Evolutionary conservation across 116 monocot genomes (phyloP), one percentile per base, ranked within the genome.

Genomic region (Phalaenopsis hybrid): DNA sequence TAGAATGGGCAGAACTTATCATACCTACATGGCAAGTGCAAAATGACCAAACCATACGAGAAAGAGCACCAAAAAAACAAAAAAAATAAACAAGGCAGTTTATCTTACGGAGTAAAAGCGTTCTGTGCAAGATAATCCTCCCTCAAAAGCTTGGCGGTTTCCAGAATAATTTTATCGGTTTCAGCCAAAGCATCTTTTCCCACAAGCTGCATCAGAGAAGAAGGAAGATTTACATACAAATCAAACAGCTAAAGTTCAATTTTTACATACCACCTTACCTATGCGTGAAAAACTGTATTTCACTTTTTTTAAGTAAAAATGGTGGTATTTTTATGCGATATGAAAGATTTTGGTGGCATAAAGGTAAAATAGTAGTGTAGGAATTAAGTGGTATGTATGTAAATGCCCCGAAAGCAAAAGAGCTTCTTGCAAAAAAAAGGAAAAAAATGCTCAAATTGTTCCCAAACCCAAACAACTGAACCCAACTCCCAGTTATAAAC

Each of bases 161-260:
- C 99, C 61, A 99, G 63, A 12, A 77, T 99, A 87, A 99, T 96
- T 84, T 99, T 99, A 57, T 99, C 95, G 23, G 92, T 90, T 86
- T 99, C 99, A 28, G 99, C 95, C 76, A 99, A 82, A 68, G 99
- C 99, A 92, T 99, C 99, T 90, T 99, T 99, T 68, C 99, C 99
- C 67, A 99, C 99, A 87, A 99, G 95, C 99, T 99, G 91, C 79
- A 84, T n/a, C 10, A 75, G 20, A 33, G 28, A 48, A 43, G 16
- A 73, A 37, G 17, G 4, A 43, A 43, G 5, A 45, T 41, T 4
- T 41, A 4, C 41, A 41, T 4, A 41, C 41, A 41, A 41, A 41
- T 41, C 41, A 41, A 41, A 41, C 41, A 41, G 4, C 41, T 41
- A 41, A 41, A 41, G 41, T 41, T 4, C 41, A 41, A 41, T 41